Percentiles rank a stretch among this genome's conserved stretches.
Evolutionary conservation across 2,329 filamentous ascomycete genomes (phyloP).

Genomic region (Xylariaceae sp.): DNA sequence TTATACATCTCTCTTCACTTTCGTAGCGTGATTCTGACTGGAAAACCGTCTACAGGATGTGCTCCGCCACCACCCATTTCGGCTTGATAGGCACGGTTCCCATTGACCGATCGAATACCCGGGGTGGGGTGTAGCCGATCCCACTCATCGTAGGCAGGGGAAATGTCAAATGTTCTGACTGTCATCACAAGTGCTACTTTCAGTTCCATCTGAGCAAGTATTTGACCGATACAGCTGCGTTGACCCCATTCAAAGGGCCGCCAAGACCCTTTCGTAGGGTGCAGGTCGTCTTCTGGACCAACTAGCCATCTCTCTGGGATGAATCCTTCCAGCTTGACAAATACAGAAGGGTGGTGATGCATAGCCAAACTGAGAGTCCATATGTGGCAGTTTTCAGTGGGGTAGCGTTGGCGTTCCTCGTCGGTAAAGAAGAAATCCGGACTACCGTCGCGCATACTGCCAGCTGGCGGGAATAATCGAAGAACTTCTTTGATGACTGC

Average conservation of each 20-base stretch:
- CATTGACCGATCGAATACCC: constrained; percentile 17
- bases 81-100: constrained; percentile 22
- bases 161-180: constrained; percentile 21
- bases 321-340: constrained; percentile 32
- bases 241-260: constrained; percentile 27
- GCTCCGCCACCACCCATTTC: constrained; percentile 20
- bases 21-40: constrained; percentile 6
- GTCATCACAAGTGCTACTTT: constrained; percentile 23
- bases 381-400: constrained; percentile 18
- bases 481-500: constrained; percentile 37
- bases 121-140: constrained; percentile 11
- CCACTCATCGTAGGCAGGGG: constrained; percentile 30
- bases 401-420: constrained; percentile 34
- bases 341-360: constrained; percentile 35
- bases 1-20: too few relatives aligned
- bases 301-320: constrained; percentile 36
- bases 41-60: constrained; percentile 14
- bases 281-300: constrained; percentile 16
- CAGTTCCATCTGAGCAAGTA: constrained; percentile 28
- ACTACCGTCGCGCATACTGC: constrained; percentile 34
- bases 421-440: constrained; percentile 34
- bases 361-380: constrained; percentile 24
- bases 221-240: constrained; percentile 30
- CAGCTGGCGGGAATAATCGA: constrained; percentile 42
- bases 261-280: constrained; percentile 23